phyloP scores from a whole-genome alignment of 495 filamentous ascomycete genomes.

The Podospora fimiseda region DNA sequence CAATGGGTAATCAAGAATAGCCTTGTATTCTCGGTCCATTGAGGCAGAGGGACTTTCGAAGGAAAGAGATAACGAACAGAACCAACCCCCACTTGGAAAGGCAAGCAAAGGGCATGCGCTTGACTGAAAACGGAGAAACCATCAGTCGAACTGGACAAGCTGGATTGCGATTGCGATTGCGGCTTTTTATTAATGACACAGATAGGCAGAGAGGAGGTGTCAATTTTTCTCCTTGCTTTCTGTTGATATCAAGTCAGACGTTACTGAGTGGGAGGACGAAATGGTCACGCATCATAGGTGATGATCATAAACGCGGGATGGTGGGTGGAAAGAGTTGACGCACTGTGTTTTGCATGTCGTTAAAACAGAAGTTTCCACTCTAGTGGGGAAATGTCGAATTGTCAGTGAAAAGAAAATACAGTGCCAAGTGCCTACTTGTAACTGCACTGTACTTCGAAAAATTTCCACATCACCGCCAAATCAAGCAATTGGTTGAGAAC shows the following conservation, averaged over 20 bases:
- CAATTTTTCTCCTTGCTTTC: too few relatives aligned
- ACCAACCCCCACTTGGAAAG: not conserved
- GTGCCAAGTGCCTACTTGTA: too few relatives aligned
- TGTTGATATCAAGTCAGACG: too few relatives aligned
- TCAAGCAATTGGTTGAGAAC: not conserved
- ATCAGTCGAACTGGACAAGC: too few relatives aligned
- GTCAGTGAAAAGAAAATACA: not conserved
- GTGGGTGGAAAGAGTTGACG: too few relatives aligned
- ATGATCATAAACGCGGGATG: too few relatives aligned
- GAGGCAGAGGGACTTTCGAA: too few relatives aligned
- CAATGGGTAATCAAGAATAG: too few relatives aligned
- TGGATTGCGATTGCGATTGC: not conserved
- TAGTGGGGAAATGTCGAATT: not conserved
- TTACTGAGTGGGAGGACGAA: too few relatives aligned
- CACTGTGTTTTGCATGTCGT: not conserved
- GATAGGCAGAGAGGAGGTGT: too few relatives aligned
- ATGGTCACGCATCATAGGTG: too few relatives aligned
- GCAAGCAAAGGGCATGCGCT: not conserved
- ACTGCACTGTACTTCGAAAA: not conserved
- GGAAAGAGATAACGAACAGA: not conserved
- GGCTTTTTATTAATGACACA: not conserved
- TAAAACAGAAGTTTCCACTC: not conserved
- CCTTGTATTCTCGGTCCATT: too few relatives aligned
- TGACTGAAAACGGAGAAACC: not conserved
- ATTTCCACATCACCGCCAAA: not conserved